These are phyloP conservation scores for Neofusicoccum umdonicola DNA, from an alignment of 2,329 filamentous ascomycete species.

Conservation along the genomic window DNA sequence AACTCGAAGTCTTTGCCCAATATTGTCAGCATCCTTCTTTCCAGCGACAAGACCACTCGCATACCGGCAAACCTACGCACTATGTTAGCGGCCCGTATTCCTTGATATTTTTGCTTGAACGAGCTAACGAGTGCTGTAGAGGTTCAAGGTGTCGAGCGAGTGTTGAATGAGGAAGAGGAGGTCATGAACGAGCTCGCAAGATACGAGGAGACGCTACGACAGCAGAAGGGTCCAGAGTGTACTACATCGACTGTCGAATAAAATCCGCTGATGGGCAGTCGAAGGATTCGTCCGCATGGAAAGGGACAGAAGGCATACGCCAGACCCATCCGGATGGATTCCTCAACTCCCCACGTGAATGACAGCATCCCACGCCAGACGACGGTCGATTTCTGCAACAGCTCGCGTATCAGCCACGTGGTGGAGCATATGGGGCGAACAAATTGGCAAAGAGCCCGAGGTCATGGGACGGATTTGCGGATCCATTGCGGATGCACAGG, in stretches of 20 bases:
- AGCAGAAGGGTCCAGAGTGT: constrained; percentile 56
- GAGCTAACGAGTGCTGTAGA: constrained; percentile 53
- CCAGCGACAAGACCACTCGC: no score
- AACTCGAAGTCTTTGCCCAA: no score
- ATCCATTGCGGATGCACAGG: constrained; percentile 1
- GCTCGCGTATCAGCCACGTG: neutral
- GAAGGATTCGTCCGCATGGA: neutral
- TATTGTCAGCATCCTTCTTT: no score
- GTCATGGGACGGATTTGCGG: neutral
- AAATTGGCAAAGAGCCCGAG: neutral
- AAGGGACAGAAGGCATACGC: neutral
- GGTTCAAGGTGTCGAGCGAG: constrained; percentile 86
- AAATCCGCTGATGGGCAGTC: neutral
- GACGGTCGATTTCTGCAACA: neutral
- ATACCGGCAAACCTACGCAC: no score
- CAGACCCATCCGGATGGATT: neutral
- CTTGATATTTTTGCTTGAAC: no score
- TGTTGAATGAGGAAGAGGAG: constrained; percentile 89
- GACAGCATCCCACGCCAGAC: no score
- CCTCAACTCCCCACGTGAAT: neutral
- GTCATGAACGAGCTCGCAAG: constrained; percentile 85
- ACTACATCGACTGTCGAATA: constrained; percentile 48
- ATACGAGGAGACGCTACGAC: constrained; percentile 80
- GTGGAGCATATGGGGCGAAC: neutral
- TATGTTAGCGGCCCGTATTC: no score